Base-by-base conservation (phyloP, 2,329 filamentous ascomycete genomes). In the Davidsoniella eucalypti region DNA sequence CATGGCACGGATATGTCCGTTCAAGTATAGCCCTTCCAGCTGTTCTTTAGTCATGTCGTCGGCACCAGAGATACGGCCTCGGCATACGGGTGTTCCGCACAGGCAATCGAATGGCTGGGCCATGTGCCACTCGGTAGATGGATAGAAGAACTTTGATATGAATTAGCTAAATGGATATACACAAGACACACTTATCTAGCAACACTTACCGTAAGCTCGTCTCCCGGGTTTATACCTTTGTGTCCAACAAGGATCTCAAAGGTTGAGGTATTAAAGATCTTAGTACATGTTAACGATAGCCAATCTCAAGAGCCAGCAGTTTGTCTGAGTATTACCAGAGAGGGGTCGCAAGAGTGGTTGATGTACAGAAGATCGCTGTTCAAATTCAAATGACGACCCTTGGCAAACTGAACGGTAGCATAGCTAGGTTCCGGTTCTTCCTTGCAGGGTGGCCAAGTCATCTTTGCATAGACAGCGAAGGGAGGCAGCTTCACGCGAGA, bases 81-180 rank as follows among this genome's bases (percentile, higher is more conserved):
- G 69, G 64, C 82, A 86, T 17, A 66, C 65, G 0, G 66, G 56
- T 4, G 68, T 69, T 54, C 70, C 69, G 60, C 82, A 86, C 53
- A 73, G 66, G 61, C 82, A 86, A 53, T 73, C 65, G 60, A 86
- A 86, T 3, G 78, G 71, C 66, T 85, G 81, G 29, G 76, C 76
- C 81, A 86, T 84, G 58, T 69, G 59, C 80, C 80, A 86, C 64
- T 86, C 82, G 1, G 80, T 84, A 49, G 78, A 83, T 3, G 82
- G 80, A 58, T 86, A 86, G 65, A 85, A 86, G 66, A 84, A 86
- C 60, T 75, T 38, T 39, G 17, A 41, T 3, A 7, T 33, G 12
- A 39, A 10, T 6, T 37, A 10, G 40, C 5, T 16, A 16, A 9
- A 12, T 1, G 10, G 2, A 14, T 17, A 18, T 38, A 49, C 46